Evolutionary conservation across 148 eudicot genomes (phyloP).

Genomic region (Cornus controversa): DNA sequence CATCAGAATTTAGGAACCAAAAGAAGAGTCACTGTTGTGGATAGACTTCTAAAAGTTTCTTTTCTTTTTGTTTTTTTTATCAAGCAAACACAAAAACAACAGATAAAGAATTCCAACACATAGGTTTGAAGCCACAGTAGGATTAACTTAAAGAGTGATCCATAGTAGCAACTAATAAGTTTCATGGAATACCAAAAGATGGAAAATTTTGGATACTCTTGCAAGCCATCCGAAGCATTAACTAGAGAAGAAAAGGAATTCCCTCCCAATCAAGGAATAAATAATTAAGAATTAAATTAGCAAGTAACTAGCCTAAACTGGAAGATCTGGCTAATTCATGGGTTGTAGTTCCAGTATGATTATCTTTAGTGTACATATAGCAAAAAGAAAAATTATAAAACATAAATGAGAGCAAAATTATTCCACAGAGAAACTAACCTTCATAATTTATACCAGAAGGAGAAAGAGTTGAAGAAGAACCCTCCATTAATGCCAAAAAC

Average conservation of each 20-base stretch:
- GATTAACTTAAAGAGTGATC: not conserved
- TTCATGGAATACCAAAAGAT: not conserved
- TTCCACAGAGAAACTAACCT: constrained; percentile 47
- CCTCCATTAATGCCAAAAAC: constrained; percentile 49
- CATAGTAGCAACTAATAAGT: not conserved
- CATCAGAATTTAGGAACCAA: constrained; percentile 12
- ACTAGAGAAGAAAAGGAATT: not conserved
- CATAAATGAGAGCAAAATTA: not conserved
- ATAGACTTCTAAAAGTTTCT: too few species aligned
- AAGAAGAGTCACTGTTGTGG: not conserved
- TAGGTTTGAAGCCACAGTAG: not conserved
- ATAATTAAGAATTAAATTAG: too few species aligned
- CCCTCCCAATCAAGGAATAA: not conserved
- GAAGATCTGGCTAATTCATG: not conserved
- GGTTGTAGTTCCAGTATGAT: too few species aligned
- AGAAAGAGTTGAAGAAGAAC: constrained; percentile 70
- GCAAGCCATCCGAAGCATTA: not conserved
- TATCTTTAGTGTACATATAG: not conserved
- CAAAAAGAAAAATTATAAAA: not conserved
- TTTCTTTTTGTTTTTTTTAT: not conserved
- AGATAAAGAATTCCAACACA: not conserved
- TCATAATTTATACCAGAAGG: constrained; percentile 93
- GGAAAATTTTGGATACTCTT: not conserved
- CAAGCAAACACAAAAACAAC: constrained; percentile 6
- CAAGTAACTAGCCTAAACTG: not conserved